Conservation (phyloP, 495 filamentous ascomycete species). For the Tetracladium marchalianum region DNA sequence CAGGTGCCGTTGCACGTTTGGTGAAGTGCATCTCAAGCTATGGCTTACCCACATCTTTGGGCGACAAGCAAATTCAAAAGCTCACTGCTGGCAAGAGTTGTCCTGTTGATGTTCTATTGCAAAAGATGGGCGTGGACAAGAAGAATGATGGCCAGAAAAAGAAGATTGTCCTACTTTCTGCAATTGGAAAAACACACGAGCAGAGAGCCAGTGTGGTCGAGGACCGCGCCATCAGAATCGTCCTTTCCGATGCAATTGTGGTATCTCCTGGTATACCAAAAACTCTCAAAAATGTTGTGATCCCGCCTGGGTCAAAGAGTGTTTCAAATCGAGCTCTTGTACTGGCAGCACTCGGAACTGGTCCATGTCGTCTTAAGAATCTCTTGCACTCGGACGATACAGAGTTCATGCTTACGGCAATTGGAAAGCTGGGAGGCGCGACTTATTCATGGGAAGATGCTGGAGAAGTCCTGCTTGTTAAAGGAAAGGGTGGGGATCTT, state of each 20-base stretch:
- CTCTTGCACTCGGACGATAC: conserved; percentile 95
- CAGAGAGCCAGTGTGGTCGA: conserved; percentile 78
- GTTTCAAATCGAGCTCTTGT: conserved; percentile 93
- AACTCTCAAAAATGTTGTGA: conserved; percentile 59
- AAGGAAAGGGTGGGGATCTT: conserved; percentile 79
- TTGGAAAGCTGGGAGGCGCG: conserved; percentile 77
- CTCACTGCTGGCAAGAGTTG: conserved; percentile 82
- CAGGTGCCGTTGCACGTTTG: conserved; percentile 79
- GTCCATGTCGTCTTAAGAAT: conserved; percentile 80
- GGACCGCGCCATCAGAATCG: conserved; percentile 73
- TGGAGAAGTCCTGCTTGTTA: conserved; percentile 80
- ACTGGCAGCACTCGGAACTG: conserved; percentile 81
- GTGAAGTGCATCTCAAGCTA: conserved; percentile 91
- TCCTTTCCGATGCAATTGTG: conserved; percentile 71
- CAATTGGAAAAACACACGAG: conserved; percentile 81
- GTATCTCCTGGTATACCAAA: conserved; percentile 59
- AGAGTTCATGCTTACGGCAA: conserved; percentile 88
- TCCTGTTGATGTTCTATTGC: conserved; percentile 77
- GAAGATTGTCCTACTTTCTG: conserved; percentile 90
- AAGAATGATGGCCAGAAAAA: conserved; percentile 96
- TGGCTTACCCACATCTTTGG: conserved; percentile 75
- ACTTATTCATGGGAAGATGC: conserved; percentile 90
- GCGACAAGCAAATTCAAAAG: conserved; percentile 75
- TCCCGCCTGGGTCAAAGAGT: conserved; percentile 93
- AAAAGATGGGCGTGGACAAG: conserved; percentile 96